A percentile compares a stretch with the other conserved stretches of the same genome.
Evolutionary conservation across 257 asterid species (phyloP).

Genomic region (Scutellaria baicalensis): DNA sequence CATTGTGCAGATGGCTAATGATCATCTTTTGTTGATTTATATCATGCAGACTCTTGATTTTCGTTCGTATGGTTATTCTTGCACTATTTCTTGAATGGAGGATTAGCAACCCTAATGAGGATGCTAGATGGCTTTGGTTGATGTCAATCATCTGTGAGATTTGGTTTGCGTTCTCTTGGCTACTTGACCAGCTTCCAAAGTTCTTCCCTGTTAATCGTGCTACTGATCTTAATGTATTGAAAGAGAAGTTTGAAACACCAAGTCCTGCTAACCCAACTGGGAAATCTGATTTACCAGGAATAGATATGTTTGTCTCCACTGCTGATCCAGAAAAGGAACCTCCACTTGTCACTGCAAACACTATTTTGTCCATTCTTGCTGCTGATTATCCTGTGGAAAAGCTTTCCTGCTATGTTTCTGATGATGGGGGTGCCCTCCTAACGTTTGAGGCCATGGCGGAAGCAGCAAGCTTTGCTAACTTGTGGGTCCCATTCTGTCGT

Average conservation of each 20-base stretch:
- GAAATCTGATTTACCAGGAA: slow-evolving; percentile 74
- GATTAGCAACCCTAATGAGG: slow-evolving; percentile 46
- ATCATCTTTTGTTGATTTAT: not conserved
- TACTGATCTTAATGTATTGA: slow-evolving; percentile 54
- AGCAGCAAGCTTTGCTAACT: slow-evolving; percentile 75
- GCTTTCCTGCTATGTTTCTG: slow-evolving; percentile 72
- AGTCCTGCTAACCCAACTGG: slow-evolving; percentile 47
- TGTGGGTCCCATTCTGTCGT: slow-evolving; percentile 80
- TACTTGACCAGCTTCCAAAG: slow-evolving; percentile 83
- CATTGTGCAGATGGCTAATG: not conserved
- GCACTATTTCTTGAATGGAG: slow-evolving; percentile 70
- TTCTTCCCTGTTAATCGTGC: slow-evolving; percentile 66
- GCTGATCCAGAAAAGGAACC: slow-evolving; percentile 94
- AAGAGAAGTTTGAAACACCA: slow-evolving; percentile 61
- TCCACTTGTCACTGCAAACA: slow-evolving; percentile 75
- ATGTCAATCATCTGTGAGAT: slow-evolving; percentile 71
- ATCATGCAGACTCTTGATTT: slow-evolving; percentile 49
- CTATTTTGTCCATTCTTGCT: slow-evolving; percentile 70
- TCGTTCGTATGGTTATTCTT: slow-evolving; percentile 52
- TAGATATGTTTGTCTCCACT: slow-evolving; percentile 67
- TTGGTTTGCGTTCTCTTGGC: slow-evolving; percentile 87
- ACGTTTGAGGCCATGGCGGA: slow-evolving; percentile 91
- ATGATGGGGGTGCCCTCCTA: slow-evolving; percentile 77
- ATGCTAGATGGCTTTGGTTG: slow-evolving; percentile 79
- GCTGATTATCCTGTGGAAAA: slow-evolving; percentile 75